Conservation (phyloP, 2,329 filamentous ascomycete species). For the Pseudogymnoascus sp. region DNA sequence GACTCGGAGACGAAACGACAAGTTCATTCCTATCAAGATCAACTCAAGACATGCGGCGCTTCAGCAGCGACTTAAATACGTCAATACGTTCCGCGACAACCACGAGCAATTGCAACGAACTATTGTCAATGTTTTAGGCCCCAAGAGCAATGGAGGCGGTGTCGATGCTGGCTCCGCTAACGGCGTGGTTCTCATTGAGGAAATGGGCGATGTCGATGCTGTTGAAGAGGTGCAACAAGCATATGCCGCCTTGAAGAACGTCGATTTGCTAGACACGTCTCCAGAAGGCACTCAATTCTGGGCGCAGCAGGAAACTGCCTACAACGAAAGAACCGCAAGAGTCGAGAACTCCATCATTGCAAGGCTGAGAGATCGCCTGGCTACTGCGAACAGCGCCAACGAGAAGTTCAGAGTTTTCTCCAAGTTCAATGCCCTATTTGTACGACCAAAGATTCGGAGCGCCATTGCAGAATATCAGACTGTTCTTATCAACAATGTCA, state of each 20-base stretch:
- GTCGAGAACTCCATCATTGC: constrained; percentile 99
- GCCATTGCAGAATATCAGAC: constrained; percentile 98
- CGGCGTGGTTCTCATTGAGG: constrained; percentile 70
- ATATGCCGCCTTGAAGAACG: constrained; percentile 88
- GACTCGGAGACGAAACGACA: constrained; percentile 86
- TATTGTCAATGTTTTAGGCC: constrained; percentile 91
- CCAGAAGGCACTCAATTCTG: constrained; percentile 83
- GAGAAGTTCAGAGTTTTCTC: constrained; percentile 99
- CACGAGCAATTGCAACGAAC: constrained; percentile 96
- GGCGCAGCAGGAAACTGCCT: constrained; percentile 89
- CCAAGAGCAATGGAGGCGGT: constrained; percentile 53
- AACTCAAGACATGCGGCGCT: constrained; percentile 78
- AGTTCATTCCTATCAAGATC: constrained; percentile 98
- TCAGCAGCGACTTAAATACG: constrained; percentile 86
- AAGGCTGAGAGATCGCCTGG: constrained; percentile 80
- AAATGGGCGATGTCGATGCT: constrained; percentile 94
- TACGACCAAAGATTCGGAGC: constrained; percentile 96
- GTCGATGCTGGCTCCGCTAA: constrained; percentile 46
- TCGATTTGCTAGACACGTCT: constrained; percentile 89
- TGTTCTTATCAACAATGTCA: constrained; percentile 95
- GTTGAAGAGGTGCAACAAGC: constrained; percentile 94
- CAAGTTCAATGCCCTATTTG: constrained; percentile 98
- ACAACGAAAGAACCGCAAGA: constrained; percentile 93
- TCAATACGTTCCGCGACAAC: constrained; percentile 89
- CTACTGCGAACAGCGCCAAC: constrained; percentile 92